These are phyloP conservation scores for Pseudogymnoascus sp. DNA, from an alignment of 2,329 filamentous ascomycete species.

Conservation along the genomic window DNA sequence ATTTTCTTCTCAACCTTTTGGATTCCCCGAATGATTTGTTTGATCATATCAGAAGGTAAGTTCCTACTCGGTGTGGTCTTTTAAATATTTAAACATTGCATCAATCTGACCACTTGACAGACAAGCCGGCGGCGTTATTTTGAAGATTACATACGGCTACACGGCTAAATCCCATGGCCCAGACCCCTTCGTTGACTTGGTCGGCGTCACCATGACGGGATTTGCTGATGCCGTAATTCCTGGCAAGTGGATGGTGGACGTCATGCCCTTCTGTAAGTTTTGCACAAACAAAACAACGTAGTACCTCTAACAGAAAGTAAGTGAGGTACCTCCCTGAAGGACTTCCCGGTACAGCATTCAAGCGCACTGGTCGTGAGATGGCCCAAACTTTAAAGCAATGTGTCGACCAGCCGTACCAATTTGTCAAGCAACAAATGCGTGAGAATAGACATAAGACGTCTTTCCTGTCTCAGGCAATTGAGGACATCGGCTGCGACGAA, in stretches of 20 bases:
- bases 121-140: slow-evolving; percentile 33
- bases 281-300: not conserved
- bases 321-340: slow-evolving; percentile 36
- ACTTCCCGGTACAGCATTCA: slow-evolving; percentile 38
- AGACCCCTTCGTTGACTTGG: slow-evolving; percentile 38
- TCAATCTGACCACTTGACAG: slow-evolving; percentile 21
- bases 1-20: slow-evolving; percentile 36
- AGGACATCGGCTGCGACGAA: slow-evolving; percentile 26
- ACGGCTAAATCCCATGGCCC: slow-evolving; percentile 30
- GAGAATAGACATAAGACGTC: slow-evolving; percentile 29
- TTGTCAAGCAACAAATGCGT: slow-evolving; percentile 35
- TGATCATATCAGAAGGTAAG: slow-evolving; percentile 36
- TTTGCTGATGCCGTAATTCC: slow-evolving; percentile 35
- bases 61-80: slow-evolving; percentile 11
- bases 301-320: slow-evolving; percentile 16
- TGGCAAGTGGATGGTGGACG: slow-evolving; percentile 38
- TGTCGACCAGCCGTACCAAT: slow-evolving; percentile 35
- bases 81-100: not conserved
- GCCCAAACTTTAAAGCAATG: slow-evolving; percentile 26
- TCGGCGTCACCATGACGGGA: slow-evolving; percentile 32
- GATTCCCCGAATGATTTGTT: slow-evolving; percentile 32
- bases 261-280: slow-evolving; percentile 34
- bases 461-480: slow-evolving; percentile 34
- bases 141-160: slow-evolving; percentile 41
- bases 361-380: slow-evolving; percentile 33